Evolutionary conservation across 2,329 filamentous ascomycete genomes (phyloP).

Genomic region (Sclerotinia spermophila): DNA sequence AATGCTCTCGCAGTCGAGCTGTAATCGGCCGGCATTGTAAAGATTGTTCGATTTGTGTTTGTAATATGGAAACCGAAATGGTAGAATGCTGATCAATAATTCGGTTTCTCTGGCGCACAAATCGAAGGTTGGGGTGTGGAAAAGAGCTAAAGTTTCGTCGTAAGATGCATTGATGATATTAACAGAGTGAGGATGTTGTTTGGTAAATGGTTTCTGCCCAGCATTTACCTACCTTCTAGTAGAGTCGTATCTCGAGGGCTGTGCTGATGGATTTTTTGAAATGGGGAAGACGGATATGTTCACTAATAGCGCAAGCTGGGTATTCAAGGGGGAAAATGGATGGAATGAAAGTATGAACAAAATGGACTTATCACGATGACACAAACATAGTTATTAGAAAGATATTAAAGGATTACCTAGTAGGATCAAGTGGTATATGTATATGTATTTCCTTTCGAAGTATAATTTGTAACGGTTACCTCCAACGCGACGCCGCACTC

Average conservation of each 20-base stretch:
- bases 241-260: neutral
- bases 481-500: conserved; percentile 1
- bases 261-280: conserved; percentile 16
- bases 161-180: conserved; percentile 10
- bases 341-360: neutral
- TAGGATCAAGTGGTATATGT: neutral
- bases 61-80: neutral
- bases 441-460: neutral
- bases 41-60: neutral
- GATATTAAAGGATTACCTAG: neutral
- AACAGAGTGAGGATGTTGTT: neutral
- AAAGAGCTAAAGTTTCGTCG: neutral
- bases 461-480: neutral
- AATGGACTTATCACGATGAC: neutral
- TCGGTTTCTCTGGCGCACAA: neutral
- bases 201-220: neutral
- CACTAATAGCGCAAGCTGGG: neutral
- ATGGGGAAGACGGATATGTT: conserved; percentile 2
- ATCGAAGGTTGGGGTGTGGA: neutral
- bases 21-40: conserved; percentile 51
- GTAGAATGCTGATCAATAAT: neutral
- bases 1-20: conserved; percentile 49
- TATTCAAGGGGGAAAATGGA: neutral
- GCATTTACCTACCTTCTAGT: neutral
- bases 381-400: neutral